Evolutionary conservation across 192 early-diverging fungal genomes (phyloP), one percentile per base, ranked within the genome.

Genomic region (Spizellomyces punctatus): DNA sequence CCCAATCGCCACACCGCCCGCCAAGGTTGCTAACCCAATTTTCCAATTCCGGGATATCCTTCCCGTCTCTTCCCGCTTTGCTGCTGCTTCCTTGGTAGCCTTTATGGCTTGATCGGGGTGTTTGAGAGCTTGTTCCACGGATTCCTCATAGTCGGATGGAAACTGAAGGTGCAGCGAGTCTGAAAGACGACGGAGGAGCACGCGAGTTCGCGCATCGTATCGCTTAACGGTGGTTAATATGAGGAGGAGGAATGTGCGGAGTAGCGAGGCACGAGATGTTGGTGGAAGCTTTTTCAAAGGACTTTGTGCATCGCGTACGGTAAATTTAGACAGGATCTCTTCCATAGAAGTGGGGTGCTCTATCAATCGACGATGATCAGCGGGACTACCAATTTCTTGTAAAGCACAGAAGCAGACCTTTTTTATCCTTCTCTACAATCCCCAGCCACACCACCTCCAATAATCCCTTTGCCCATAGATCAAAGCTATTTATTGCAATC

Each of bases 161-260:
- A 69, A 69, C 6, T 81, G 77, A 69, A 81, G 70, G 10, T 71
- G 71, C 0, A 85, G 76, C 2, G 19, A 6, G 9, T 14, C 10
- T 4, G 71, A 60, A 5, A 72, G 52, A 64, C 73, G 75, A 27
- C 76, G 76, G 19, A 82, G 74, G 10, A 79, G 76, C 12, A 80
- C 80, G 4, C 84, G 77, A 6, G 84, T 81, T 7, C 84, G 75
- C 9, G 81, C 76, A 58, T 86, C 84, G 57, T 86, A 86, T 17
- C 64, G 21, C 48, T 74, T 74, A 10, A 55, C 60, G 6, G 63
- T 45, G 7, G 72, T 74, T 12, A 74, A 49, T 2, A 60, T 27
- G 16, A 74, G 43, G 4, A 74, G 58, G 8, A 74, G 44, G 56
- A 74, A 60, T 6, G 72, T 74, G 14, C 72, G 19, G 10, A 67